Evolutionary conservation across 129 eudicot genomes (phyloP).

Genomic region (Helianthus tuberosus): DNA sequence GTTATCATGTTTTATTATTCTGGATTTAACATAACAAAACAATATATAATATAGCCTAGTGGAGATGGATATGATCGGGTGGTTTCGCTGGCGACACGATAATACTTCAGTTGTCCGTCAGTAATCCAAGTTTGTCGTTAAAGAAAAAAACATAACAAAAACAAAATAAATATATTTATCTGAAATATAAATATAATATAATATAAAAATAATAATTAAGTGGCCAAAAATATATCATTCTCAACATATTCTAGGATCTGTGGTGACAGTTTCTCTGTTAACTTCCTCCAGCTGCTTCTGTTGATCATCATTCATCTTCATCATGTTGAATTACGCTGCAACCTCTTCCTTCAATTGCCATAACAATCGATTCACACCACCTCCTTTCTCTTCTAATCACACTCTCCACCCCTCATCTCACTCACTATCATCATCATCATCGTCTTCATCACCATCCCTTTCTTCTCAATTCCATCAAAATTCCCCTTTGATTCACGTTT

Average conservation of each 20-base stretch:
- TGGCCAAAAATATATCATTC: neutral
- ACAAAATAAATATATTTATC: no score
- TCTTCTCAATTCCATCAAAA: constrained; percentile 40
- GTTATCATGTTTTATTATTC: no score
- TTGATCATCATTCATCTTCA: constrained; percentile 18
- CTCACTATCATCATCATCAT: constrained; percentile 17
- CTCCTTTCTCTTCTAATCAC: constrained; percentile 30
- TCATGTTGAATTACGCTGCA: constrained; percentile 51
- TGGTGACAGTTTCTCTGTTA: constrained; percentile 55
- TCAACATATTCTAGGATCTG: constrained; percentile 31
- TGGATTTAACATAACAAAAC: no score
- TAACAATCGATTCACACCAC: constrained; percentile 34
- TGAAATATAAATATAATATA: no score
- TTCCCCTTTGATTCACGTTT: constrained; percentile 19
- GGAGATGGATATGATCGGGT: no score
- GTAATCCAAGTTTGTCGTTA: no score
- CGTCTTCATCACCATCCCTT: constrained; percentile 26
- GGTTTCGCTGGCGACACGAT: no score
- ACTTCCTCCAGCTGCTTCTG: constrained; percentile 26
- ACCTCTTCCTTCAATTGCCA: constrained; percentile 29
- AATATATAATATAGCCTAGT: no score
- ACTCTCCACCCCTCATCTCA: constrained; percentile 29
- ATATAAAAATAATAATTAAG: no score
- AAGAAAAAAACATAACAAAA: no score
- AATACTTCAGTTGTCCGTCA: no score